These are phyloP conservation scores for Coccomyxa subellipsoidea DNA, from an alignment of 163 green algal species.

Conservation along the genomic window DNA sequence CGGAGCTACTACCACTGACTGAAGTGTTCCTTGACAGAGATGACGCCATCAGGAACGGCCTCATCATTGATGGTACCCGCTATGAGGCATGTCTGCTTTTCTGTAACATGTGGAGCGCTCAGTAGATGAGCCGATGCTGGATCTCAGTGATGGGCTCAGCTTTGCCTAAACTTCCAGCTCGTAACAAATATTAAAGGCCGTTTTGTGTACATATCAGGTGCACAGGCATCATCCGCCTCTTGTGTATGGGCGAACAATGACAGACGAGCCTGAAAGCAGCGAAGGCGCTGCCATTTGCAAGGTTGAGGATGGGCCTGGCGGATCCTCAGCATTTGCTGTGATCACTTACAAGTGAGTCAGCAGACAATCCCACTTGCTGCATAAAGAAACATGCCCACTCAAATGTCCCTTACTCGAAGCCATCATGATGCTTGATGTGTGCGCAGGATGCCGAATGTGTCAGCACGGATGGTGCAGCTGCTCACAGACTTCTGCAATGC, in stretches of 20 bases:
- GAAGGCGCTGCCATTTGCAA: slow-evolving; percentile 53
- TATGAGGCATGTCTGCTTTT: slow-evolving; percentile 46
- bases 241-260: slow-evolving; percentile 63
- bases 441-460: slow-evolving; percentile 63
- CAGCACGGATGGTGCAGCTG: slow-evolving; percentile 55
- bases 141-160: not conserved
- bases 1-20: slow-evolving; percentile 44
- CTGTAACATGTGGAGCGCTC: not conserved
- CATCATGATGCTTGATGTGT: not conserved
- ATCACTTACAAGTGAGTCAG: slow-evolving; percentile 59
- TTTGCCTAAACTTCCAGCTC: not conserved
- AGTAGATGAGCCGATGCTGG: not conserved
- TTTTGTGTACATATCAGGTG: slow-evolving; percentile 36
- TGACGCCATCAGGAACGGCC: slow-evolving; percentile 47
- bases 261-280: slow-evolving; percentile 39
- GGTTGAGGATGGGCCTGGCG: slow-evolving; percentile 31
- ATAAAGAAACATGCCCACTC: not conserved
- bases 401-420: not conserved
- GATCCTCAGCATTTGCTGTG: slow-evolving; percentile 40
- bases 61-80: slow-evolving; percentile 37
- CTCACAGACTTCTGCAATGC: slow-evolving; percentile 46
- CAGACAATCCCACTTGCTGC: not conserved
- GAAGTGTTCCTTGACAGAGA: slow-evolving; percentile 38
- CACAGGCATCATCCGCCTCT: slow-evolving; percentile 58
- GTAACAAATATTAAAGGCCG: too few relatives aligned